Evolutionary conservation across 2,329 filamentous ascomycete species (phyloP), one percentile per base, ranked within the genome.

Genomic region (Trichophyton simii): DNA sequence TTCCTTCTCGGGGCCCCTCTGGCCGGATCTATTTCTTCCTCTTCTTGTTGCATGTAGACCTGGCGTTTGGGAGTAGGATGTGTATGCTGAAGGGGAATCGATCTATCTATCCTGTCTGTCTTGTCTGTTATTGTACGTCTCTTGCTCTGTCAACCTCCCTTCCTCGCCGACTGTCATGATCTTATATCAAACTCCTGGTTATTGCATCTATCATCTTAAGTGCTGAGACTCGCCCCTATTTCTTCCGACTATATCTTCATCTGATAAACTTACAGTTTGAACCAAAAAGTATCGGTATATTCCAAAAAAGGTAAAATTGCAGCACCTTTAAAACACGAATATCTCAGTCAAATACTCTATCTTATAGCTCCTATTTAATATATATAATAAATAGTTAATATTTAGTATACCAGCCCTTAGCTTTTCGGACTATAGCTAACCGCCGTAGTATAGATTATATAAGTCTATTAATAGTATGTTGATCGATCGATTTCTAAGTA

Each of bases 21-120:
- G 54, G 31, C 31, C 54, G 3, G 41, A 44, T 44, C 15, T 44
- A 44, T 41, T 25, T 36, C 9, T 57, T 57, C 9, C 15, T 42
- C 18, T 28, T 44, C 9, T 58, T 42, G 38, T 36, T 55, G 41
- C 57, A 58, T 58, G 57, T 58, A 58, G 57, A 58, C 41, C 41
- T 44, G 57, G 57, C 20, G 57, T 46, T 46, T 20, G 15, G 57
- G 57, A 58, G 57, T 58, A 42, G 25, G 52, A 55, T 18, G n/a
- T 55, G 52, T 55, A 55, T 55, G 52, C 31, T 55, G 15, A 55
- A 36, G 52, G 31, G 46, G 46, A 28, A 52, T 52, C 34, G 11
- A 38, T 38, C 34, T 38, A 38, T 38, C 34, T 38, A 13, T 38
- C 11, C 34, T 9, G 34, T 9, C 20, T 55, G 34, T 36, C 50